phyloP scores from a whole-genome alignment of 305 asterid genomes.

The Fraxinus platypoda region DNA sequence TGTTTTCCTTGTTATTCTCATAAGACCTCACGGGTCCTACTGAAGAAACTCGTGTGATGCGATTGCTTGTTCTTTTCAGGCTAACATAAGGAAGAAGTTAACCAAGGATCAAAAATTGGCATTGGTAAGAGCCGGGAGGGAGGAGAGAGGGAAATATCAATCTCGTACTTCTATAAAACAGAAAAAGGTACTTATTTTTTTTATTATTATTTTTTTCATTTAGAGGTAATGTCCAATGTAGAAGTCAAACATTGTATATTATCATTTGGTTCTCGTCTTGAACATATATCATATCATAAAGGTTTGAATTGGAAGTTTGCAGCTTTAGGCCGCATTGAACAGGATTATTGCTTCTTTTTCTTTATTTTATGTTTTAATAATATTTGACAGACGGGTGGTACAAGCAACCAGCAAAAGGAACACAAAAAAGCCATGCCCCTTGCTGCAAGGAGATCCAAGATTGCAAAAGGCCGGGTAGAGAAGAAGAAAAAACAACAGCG shows the following conservation, averaged over 20 bases:
- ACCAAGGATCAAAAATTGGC: conserved; percentile 69
- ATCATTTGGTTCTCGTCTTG: not conserved
- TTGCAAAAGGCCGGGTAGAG: conserved; percentile 44
- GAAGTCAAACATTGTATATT: not conserved
- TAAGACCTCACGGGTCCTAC: not conserved
- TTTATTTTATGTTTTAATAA: conserved; percentile 6
- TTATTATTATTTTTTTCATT: not conserved
- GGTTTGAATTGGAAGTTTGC: not conserved
- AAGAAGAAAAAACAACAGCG: conserved; percentile 46
- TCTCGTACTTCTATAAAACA: conserved; percentile 62
- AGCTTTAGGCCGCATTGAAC: not conserved
- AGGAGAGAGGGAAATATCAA: conserved; percentile 73
- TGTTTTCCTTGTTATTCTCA: conserved; percentile 10
- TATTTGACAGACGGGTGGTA: conserved; percentile 67
- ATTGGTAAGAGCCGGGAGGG: conserved; percentile 68
- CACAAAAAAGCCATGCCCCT: conserved; percentile 76
- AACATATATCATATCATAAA: not conserved
- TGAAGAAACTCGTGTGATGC: conserved; percentile 17
- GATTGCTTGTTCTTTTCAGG: conserved; percentile 44
- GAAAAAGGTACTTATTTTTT: conserved; percentile 57
- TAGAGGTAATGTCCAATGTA: not conserved
- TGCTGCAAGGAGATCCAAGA: conserved; percentile 67
- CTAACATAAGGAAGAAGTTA: conserved; percentile 62
- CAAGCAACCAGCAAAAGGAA: conserved; percentile 76
- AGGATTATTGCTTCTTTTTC: not conserved